Base-by-base conservation (phyloP, 108 stramenopile species). In the Cyclostephanos tholiformis region DNA sequence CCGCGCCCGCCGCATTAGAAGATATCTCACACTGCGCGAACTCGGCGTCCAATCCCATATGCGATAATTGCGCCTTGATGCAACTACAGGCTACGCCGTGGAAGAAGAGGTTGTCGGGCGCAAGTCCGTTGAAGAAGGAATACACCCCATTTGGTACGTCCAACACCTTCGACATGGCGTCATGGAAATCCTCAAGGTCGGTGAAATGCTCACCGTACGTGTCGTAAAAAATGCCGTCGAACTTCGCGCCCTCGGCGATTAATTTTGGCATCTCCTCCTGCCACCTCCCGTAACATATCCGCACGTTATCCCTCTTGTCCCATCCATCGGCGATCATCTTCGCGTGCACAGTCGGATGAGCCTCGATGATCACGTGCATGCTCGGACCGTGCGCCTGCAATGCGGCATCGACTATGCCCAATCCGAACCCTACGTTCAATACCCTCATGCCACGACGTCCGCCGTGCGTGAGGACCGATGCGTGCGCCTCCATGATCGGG, bases 81-180 rank as follows among this genome's bases (percentile, higher is more conserved):
- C 91, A 91, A 51, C 92, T 84, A 46, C 91, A 91, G 4, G 94
- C 93, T 30, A 97, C 95, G 48, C 95, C 95, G 58, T 97, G 97
- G 71, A 97, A 97, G 80, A 97, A 97, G 5, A 95, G 60, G 82
- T 97, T 97, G 79, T 95, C 94, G 1, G 97, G 97, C 27, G 93
- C 93, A 16, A 97, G 49, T n/a, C 97, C 97, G 81, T 97, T 97
- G 80, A 96, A 96, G 66, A 96, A 96, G 56, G 85, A 86, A 70
- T 96, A 97, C 7, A 95, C 67, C 12, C 95, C 95, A 56, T 85
- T 64, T 0, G 91, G 92, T 65, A 89, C 89, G 63, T 78, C 56
- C 65, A 95, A 57, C 3, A 86, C 56, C 19, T 71, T 66, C 4
- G 77, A 72, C 81, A 92, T 87, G 11, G 65, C 30, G 67, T 41